Evolutionary conservation across 2,329 filamentous ascomycete genomes (phyloP), one percentile per base, ranked within the genome.

Genomic region (Penicillium expansum): DNA sequence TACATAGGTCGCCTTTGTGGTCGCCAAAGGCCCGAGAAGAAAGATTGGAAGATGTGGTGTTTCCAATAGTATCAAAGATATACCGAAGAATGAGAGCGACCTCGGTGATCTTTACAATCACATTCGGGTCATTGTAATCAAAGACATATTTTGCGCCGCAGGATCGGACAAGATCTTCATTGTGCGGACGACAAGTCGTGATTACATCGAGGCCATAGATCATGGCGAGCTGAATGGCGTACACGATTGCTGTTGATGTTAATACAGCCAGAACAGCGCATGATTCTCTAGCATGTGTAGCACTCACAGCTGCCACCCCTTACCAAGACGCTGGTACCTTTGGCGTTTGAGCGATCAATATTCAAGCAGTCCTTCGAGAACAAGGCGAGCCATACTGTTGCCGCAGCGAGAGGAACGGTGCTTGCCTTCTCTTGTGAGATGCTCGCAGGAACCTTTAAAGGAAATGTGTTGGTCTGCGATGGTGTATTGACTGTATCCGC

Each of bases 221-320:
- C 0, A 59, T 57, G 0, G 75, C 74, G 1, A 76, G 41, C 33
- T 77, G 74, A 9, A 76, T 71, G 0, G 72, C 69, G 41, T 73
- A 77, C 1, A 77, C 74, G 27, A 4, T 29, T 29, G 42, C 73
- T 76, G 30, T 30, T 16, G 24, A 37, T 27, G 11, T 13, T 77
- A 27, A 37, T 53, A n/a, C 33, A 8, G 5, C 10, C 18, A 22
- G 13, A 22, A 49, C 4, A 49, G 14, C 5, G 0, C 2, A n/a
- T 22, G 10, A 16, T 30, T 14, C 6, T 29, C 8, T 4, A 11
- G 35, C 13, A 24, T 4, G 43, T 11, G 8, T 27, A 13, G 11
- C 16, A 69, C 68, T 65, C 68, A 72, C 77, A 78, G 37, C 76
- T 78, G 33, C 76, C 77, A 22, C 75, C 77, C 74, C 75, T 80